Evolutionary conservation across 495 filamentous ascomycete genomes (phyloP), one percentile per base, ranked within the genome.

Genomic region (Aspergillus nanangensis): DNA sequence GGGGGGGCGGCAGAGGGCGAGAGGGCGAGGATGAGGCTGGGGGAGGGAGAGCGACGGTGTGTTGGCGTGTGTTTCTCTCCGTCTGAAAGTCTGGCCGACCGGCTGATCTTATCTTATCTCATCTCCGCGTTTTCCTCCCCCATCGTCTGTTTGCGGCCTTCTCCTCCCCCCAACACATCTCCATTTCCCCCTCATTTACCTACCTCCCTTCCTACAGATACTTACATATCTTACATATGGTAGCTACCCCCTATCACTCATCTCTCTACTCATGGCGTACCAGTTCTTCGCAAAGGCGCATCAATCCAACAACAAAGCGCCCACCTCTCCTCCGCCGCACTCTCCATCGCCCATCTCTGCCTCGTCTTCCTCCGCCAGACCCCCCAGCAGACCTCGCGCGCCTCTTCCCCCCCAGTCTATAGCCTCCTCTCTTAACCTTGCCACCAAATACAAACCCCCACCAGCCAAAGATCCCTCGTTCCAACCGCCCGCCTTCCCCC

Each of bases 261-360:
- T n/a, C n/a, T n/a, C n/a, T n/a, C n/a, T n/a, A n/a, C 47, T 35
- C 36, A 67, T 72, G 67, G 67, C 68, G 27, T 69, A 69, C 44
- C 68, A 72, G 41, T 58, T 72, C 48, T 71, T 69, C 50, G 50
- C 66, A 34, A 73, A 68, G 49, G 55, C 56, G 39, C 60, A 61
- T 38, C 61, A 59, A 50, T 42, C 55, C 38, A 61, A 54, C 35
- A 33, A 40, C 35, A 33, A 40, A 25, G 45, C 61, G 21, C 48
- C 58, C 32, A 38, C 56, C 19, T 61, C 64, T 41, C 52, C 56
- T 38, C 52, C 62, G 33, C 45, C 57, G n/a, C n/a, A n/a, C 43
- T 47, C 62, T 13, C 47, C 64, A 41, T 56, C 64, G 22, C 50
- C 51, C 47, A 40, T 41, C 19, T 29, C 42, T 19, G 34, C 47